phyloP scores from a whole-genome alignment of 257 asterid species.

The Petrea volubilis region DNA sequence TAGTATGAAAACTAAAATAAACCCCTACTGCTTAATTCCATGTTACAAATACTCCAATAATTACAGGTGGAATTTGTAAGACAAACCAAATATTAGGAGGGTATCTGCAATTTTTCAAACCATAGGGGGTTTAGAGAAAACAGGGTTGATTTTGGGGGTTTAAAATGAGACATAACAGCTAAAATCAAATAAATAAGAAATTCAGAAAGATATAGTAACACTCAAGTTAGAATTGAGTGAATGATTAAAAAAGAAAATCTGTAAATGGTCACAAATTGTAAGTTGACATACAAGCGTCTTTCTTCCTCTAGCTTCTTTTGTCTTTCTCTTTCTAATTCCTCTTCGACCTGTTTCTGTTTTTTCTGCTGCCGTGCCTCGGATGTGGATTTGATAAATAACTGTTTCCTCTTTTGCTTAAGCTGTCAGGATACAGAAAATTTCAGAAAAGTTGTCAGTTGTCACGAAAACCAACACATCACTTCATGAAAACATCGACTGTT shows the following conservation, averaged over 20 bases:
- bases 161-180: too few species aligned
- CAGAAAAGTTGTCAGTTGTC: constrained; percentile 11
- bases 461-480: constrained; percentile 8
- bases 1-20: too few species aligned
- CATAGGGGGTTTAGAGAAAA: too few species aligned
- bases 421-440: constrained; percentile 35
- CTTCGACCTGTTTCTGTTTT: constrained; percentile 82
- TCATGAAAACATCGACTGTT: neutral
- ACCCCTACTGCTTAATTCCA: too few species aligned
- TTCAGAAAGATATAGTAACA: constrained; percentile 4
- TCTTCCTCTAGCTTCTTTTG: constrained; percentile 90
- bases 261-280: neutral
- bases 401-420: constrained; percentile 86
- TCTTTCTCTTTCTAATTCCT: constrained; percentile 87
- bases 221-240: neutral
- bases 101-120: too few species aligned
- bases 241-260: neutral
- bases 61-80: too few species aligned
- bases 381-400: constrained; percentile 74
- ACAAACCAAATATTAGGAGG: too few species aligned
- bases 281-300: constrained; percentile 72
- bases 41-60: too few species aligned
- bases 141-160: too few species aligned
- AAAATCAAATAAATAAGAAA: neutral
- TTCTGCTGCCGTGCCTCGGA: constrained; percentile 87